Base-by-base conservation (phyloP, 2,329 filamentous ascomycete species). In the Esteya vermicola region DNA sequence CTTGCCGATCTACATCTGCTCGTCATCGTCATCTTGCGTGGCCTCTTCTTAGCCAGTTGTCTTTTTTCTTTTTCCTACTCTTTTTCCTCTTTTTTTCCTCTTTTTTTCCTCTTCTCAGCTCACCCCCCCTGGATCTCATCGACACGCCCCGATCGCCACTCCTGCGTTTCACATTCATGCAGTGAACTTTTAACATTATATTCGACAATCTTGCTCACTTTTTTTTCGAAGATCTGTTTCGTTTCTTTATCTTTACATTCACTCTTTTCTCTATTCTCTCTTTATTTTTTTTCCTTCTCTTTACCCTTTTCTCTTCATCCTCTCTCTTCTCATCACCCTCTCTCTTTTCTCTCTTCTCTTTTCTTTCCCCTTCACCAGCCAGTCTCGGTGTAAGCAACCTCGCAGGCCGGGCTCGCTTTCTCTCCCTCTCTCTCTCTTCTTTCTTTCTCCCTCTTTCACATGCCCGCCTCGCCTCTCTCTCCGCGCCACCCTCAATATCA, bases 401-500 rank as follows among this genome's bases (percentile, higher is more conserved):
- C n/a, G n/a, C n/a, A n/a, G n/a, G n/a, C n/a, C n/a, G n/a, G n/a
- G n/a, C n/a, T 25, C 16, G 21, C 23, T 33, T 23, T 32, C 12
- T 21, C 16, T 33, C 19, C 16, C 14, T 6, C 38, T 31, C 18
- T 18, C 14, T 18, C n/a, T 33, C n/a, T 19, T 27, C 19, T 12
- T 32, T 36, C 23, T 22, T 13, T 6, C 14, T 21, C 22, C 9
- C 31, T 9, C 28, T 16, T 9, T 33, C 22, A 30, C 38, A 9
- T 23, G 13, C 22, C 38, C 18, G 14, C 14, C 21, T 20, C 28
- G 6, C 12, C 28, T 19, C 35, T 28, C 22, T 33, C 50, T 9
- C 46, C 48, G 6, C 47, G 44, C 34, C 50, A 47, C 25, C 47
- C 46, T 7, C 43, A 47, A 20, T 39, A 39, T 6, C 44, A 48